Base-by-base conservation (phyloP, 2,329 filamentous ascomycete species). In the Hymenoscyphus linearis region DNA sequence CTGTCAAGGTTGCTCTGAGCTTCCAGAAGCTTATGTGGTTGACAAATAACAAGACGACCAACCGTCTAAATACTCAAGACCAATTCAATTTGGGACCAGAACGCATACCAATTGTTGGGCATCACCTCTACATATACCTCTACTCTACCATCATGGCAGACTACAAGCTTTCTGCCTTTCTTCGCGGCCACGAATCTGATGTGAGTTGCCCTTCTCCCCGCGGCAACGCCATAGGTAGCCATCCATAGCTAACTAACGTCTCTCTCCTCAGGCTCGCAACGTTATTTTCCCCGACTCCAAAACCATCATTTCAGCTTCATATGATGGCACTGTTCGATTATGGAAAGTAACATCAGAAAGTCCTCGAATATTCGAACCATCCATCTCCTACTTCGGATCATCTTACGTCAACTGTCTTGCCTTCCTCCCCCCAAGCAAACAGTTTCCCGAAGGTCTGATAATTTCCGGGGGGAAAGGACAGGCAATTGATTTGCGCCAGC, bases 121-220 rank as follows among this genome's bases (percentile, higher is more conserved):
- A 3, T 18, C 40, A 25, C 10, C 18, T 22, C 12, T 10, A n/a
- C 37, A 18, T 22, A 7, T 22, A 4, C 18, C 40, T 22, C 18
- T 47, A 10, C 35, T 18, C 25, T 13, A 57, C 13, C 56, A 65
- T 67, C 69, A 93, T 93, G 89, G 79, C 82, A 76, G 88, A 92
- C 74, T 98, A 91, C 82, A 96, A 93, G 83, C 86, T 99, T 72
- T 96, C 95, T 64, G 92, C 93, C 68, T 89, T 91, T 72, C 83
- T 99, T 67, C 80, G 86, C 68, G 93, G 91, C 72, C 95, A 99
- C 75, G 89, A 95, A 75, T 89, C 95, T 74, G 95, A 99, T 85
- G 95, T 97, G 82, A 77, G 87, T 14, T 56, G 22, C 27, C 13
- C n/a, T 1, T 13, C 13, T 13, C 47, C 47, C 47, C 52, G 34